Evolutionary conservation across 1,139 yeast species (phyloP).

Genomic region (Martiniozyma asiatica): DNA sequence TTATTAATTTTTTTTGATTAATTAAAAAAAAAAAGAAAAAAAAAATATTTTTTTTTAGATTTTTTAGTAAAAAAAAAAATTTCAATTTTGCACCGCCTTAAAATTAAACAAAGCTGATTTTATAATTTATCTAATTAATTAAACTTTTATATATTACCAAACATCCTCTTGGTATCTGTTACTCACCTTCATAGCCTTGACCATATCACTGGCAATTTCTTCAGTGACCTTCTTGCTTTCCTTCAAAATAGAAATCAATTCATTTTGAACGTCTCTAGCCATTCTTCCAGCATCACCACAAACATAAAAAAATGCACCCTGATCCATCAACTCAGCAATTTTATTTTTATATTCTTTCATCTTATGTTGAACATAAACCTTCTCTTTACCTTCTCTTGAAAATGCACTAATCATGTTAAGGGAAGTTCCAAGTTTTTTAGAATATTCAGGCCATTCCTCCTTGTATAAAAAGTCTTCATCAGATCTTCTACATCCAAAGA

Average conservation of each 20-base stretch:
- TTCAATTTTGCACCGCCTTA: no score
- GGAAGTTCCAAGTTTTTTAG: constrained; percentile 42
- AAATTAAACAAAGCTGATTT: no score
- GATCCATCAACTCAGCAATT: constrained; percentile 33
- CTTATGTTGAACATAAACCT: constrained; percentile 73
- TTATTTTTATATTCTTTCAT: constrained; percentile 46
- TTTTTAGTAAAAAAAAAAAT: no score
- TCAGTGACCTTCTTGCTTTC: constrained; percentile 17
- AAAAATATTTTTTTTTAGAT: no score
- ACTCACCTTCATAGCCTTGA: constrained; percentile 66
- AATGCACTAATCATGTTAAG: constrained; percentile 70
- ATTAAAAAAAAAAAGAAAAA: no score
- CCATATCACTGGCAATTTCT: constrained; percentile 59
- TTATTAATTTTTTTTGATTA: no score
- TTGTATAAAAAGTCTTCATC: constrained; percentile 64
- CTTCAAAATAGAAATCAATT: constrained; percentile 47
- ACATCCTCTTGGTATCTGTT: constrained; percentile 95
- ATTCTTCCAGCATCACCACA: constrained; percentile 93
- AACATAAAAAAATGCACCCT: constrained; percentile 77
- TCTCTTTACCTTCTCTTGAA: constrained; percentile 44
- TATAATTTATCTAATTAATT: no score
- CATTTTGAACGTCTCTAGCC: constrained; percentile 82
- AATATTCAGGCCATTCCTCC: constrained; percentile 66
- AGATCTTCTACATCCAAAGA: constrained; percentile 71
- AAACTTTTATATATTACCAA: no score